Conservation (phyloP, 768 basidiomycete genomes). For the Mrakia gelida region DNA sequence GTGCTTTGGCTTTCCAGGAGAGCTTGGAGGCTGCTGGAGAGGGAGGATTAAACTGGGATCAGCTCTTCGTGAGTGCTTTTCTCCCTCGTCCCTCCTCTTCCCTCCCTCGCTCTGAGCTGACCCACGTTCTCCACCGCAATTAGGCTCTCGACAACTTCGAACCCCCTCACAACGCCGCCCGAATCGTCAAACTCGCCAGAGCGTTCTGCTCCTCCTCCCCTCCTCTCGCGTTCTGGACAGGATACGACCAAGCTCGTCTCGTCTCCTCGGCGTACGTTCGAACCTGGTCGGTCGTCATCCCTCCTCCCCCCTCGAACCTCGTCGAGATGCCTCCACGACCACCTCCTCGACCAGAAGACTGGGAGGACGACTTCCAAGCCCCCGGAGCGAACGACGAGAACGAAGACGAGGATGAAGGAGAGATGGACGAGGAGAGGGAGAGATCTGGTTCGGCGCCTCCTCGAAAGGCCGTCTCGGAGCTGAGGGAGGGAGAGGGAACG, state of each 20-base stretch:
- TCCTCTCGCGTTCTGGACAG: constrained; percentile 26
- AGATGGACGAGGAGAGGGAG: neutral
- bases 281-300: constrained; percentile 15
- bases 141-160: neutral
- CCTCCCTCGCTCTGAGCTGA: neutral
- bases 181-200: neutral
- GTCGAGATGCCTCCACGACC: neutral
- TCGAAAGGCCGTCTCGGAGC: neutral
- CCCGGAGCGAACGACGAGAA: neutral
- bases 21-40: neutral
- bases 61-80: neutral
- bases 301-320: neutral
- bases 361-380: neutral
- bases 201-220: neutral
- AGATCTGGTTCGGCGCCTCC: neutral
- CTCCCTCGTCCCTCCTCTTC: neutral
- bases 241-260: constrained; percentile 28
- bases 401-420: neutral
- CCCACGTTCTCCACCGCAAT: neutral
- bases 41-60: constrained; percentile 7
- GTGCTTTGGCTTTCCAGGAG: neutral
- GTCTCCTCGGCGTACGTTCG: constrained; percentile 1
- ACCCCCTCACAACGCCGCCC: neutral
- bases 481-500: neutral
- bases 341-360: neutral